These are phyloP conservation scores for Aspergillus felis DNA, from an alignment of 2,329 filamentous ascomycete species.

Conservation along the genomic window DNA sequence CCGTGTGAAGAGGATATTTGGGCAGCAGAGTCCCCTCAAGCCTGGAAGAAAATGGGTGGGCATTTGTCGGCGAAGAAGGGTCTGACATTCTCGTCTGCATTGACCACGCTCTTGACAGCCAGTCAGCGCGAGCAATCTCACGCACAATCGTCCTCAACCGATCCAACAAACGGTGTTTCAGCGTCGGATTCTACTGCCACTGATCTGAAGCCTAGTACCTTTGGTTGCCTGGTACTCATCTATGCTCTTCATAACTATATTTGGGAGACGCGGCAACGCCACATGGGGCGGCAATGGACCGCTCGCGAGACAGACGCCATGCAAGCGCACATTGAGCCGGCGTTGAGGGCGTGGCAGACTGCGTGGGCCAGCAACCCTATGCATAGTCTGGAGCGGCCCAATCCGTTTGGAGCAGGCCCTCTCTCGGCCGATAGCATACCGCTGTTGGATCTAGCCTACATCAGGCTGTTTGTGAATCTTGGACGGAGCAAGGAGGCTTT, in stretches of 20 bases:
- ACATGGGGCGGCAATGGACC: conserved; percentile 85
- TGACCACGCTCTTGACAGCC: conserved; percentile 75
- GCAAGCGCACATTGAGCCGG: conserved; percentile 92
- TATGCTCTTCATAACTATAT: conserved; percentile 97
- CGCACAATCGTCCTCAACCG: conserved; percentile 18
- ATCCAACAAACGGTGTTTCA: conserved; percentile 47
- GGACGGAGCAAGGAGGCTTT: conserved; percentile 87
- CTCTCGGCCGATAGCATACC: conserved; percentile 89
- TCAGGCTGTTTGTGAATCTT: conserved; percentile 90
- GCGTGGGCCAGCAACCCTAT: conserved; percentile 85
- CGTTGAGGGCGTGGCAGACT: conserved; percentile 87
- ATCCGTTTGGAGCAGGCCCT: conserved; percentile 75
- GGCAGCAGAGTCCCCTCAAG: conserved; percentile 74
- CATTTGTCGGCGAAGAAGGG: conserved; percentile 65
- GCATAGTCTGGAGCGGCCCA: conserved; percentile 79
- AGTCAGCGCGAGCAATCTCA: conserved; percentile 60
- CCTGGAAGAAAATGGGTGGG: conserved; percentile 76
- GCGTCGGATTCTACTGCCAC: conserved; percentile 52
- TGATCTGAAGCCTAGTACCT: conserved; percentile 77
- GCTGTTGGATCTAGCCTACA: conserved; percentile 84
- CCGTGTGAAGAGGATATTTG: conserved; percentile 93
- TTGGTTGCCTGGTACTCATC: conserved; percentile 86
- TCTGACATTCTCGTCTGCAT: conserved; percentile 74
- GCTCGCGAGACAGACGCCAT: conserved; percentile 90
- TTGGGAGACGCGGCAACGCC: conserved; percentile 91